Conservation (phyloP, 495 filamentous ascomycete species). For the Pyrenopolyporus hunteri region DNA sequence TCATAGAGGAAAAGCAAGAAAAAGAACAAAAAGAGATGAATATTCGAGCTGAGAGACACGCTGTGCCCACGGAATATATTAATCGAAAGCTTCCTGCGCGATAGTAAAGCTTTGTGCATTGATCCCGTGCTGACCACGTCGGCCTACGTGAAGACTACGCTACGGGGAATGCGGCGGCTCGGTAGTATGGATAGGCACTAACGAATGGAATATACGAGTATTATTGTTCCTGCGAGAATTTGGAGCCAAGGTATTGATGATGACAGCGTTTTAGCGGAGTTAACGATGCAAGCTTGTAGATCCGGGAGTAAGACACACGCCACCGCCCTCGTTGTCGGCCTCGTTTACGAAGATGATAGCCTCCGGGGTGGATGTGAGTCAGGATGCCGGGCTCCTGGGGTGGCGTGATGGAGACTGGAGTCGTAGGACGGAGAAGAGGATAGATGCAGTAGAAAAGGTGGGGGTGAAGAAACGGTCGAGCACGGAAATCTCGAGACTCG, state of each 20-base stretch:
- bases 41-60: constrained; percentile 1
- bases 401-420: constrained; percentile 24
- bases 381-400: constrained; percentile 18
- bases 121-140: not conserved
- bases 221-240: not conserved
- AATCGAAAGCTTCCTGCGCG: not conserved
- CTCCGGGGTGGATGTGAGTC: constrained; percentile 23
- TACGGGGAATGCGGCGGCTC: not conserved
- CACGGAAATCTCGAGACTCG: constrained; percentile 2
- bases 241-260: not conserved
- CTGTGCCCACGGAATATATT: not conserved
- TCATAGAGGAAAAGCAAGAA: constrained; percentile 22
- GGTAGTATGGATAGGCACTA: not conserved
- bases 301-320: constrained; percentile 16
- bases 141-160: not conserved
- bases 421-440: not conserved
- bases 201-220: not conserved
- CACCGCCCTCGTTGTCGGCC: no score
- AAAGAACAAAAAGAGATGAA: constrained; percentile 13
- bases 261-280: not conserved
- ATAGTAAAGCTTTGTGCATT: constrained; percentile 1
- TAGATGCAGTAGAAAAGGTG: constrained; percentile 23
- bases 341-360: no score
- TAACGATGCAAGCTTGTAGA: constrained; percentile 5
- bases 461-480: constrained; percentile 1